Percentiles rank a stretch among this genome's conserved stretches.
phyloP scores from a whole-genome alignment of 208 protist genomes.

The Crithidia sp. region DNA sequence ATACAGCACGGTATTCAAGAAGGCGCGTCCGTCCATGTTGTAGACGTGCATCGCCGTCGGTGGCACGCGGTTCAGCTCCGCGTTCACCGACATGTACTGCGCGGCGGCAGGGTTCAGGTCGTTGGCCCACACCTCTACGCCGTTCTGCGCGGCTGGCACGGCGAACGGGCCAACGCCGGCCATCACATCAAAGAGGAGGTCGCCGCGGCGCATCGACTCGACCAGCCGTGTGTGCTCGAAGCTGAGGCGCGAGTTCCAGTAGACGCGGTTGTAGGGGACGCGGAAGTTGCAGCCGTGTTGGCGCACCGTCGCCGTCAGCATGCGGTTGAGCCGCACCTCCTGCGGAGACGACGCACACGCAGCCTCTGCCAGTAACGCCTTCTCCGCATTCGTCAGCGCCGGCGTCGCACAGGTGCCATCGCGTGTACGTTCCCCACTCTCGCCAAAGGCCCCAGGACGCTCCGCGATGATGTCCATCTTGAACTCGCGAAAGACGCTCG shows the following conservation, averaged over 20 bases:
- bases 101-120: constrained; percentile 97
- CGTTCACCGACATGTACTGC: constrained; percentile 93
- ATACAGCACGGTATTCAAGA: constrained; percentile 88
- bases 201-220: constrained; percentile 61
- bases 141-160: constrained; percentile 91
- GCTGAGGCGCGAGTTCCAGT: constrained; percentile 98
- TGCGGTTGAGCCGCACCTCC: constrained; percentile 35
- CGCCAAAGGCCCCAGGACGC: constrained; percentile 31
- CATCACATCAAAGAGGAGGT: constrained; percentile 95
- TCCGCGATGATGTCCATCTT: constrained; percentile 96
- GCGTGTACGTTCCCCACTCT: background rate
- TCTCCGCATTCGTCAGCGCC: constrained; percentile 33
- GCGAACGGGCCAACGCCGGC: constrained; percentile 98
- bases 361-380: constrained; percentile 20
- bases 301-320: constrained; percentile 79
- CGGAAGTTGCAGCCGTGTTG: constrained; percentile 94
- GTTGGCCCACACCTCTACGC: constrained; percentile 94
- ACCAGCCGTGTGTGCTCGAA: constrained; percentile 95
- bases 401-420: background rate
- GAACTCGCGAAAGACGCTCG: constrained; percentile 96
- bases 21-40: constrained; percentile 96
- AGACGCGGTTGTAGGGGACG: constrained; percentile 97
- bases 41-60: constrained; percentile 59
- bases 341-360: constrained; percentile 2
- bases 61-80: constrained; percentile 83